Evolutionary conservation across 2,329 filamentous ascomycete genomes (phyloP).

Genomic region (Ophiostoma himal-ulmi): DNA sequence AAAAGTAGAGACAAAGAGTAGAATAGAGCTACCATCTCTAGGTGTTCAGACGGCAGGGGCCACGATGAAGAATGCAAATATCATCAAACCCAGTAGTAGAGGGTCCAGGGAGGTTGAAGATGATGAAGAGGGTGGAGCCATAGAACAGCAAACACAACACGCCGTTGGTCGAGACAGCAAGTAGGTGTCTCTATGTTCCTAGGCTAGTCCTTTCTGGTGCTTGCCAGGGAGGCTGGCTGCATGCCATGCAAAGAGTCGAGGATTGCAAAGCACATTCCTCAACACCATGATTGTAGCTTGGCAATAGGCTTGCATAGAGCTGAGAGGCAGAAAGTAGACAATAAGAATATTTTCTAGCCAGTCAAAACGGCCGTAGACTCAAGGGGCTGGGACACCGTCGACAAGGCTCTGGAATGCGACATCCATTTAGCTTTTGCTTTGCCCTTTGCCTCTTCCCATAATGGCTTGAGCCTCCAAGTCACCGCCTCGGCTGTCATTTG

Average conservation of each 20-base stretch:
- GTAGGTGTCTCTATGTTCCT: not conserved
- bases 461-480: not conserved
- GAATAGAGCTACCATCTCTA: not conserved
- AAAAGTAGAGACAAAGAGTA: constrained; percentile 1
- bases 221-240: constrained; percentile 20
- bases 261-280: constrained; percentile 13
- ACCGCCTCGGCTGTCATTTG: not conserved
- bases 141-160: constrained; percentile 8
- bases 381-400: constrained; percentile 18
- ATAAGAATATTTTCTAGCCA: not conserved
- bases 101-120: constrained; percentile 10
- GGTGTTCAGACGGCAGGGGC: constrained; percentile 16
- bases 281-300: not conserved
- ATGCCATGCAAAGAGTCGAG: constrained; percentile 15
- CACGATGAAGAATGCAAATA: constrained; percentile 23
- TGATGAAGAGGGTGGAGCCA: constrained; percentile 12
- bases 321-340: not conserved
- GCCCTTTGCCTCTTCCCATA: not conserved
- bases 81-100: not conserved
- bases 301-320: not conserved
- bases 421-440: not conserved
- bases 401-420: constrained; percentile 21
- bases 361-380: not conserved
- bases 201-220: constrained; percentile 16
- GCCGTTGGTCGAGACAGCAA: constrained; percentile 7